phyloP scores from a whole-genome alignment of 108 stramenopile genomes.

The Halocafeteria seosinensis region DNA sequence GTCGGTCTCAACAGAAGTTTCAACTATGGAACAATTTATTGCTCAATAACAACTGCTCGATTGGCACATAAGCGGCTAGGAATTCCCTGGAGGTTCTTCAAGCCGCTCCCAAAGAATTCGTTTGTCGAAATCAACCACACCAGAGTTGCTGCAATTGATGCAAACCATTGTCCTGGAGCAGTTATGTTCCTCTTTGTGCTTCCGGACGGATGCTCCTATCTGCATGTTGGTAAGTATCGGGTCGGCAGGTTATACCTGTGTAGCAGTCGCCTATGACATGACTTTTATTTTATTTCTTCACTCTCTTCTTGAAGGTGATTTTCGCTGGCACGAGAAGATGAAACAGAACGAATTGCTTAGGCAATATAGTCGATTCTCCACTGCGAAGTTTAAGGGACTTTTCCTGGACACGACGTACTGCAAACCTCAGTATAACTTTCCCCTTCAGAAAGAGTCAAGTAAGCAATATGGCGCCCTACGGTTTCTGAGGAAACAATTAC shows the following conservation, averaged over 20 bases:
- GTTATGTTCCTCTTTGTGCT: constrained; percentile 65
- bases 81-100: constrained; percentile 33
- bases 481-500: too few species aligned
- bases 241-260: too few species aligned
- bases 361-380: constrained; percentile 20
- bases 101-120: constrained; percentile 46
- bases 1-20: constrained; percentile 42
- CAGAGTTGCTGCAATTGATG: constrained; percentile 42
- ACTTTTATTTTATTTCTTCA: too few species aligned
- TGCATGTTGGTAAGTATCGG: background rate
- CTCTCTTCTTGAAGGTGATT: constrained; percentile 48
- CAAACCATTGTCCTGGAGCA: constrained; percentile 62
- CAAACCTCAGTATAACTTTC: constrained; percentile 33
- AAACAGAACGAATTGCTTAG: constrained; percentile 35
- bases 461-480: too few species aligned
- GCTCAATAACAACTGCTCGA: constrained; percentile 22
- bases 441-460: constrained; percentile 37
- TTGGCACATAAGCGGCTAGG: constrained; percentile 31
- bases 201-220: background rate
- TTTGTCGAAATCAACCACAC: constrained; percentile 28
- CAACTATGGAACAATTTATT: constrained; percentile 49
- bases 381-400: constrained; percentile 30
- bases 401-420: constrained; percentile 56
- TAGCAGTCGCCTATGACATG: too few species aligned
- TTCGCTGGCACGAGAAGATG: constrained; percentile 27